phyloP scores from a whole-genome alignment of 176 grass and related monocot species.

The Aegilops bicornis region DNA sequence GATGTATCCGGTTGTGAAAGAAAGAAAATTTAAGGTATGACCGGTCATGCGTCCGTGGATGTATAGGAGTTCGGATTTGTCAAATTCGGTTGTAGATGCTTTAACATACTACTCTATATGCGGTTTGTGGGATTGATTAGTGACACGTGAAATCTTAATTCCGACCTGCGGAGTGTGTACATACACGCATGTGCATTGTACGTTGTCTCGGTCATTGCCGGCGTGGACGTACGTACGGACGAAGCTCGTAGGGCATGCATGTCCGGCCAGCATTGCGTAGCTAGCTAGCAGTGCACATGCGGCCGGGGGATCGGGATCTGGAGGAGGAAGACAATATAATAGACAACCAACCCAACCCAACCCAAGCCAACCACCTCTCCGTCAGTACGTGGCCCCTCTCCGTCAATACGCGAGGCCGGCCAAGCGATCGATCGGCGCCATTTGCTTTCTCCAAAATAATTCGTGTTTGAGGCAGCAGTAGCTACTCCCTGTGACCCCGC shows the following conservation, averaged over 20 bases:
- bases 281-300: neutral
- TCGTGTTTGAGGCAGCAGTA: neutral
- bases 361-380: neutral
- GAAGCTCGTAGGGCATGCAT: neutral
- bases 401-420: neutral
- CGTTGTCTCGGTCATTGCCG: neutral
- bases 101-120: too few species aligned
- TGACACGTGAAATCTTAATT: neutral
- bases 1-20: too few species aligned
- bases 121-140: neutral
- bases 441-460: neutral
- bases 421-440: neutral
- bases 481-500: too few species aligned
- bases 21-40: too few species aligned
- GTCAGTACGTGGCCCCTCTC: neutral
- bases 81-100: too few species aligned
- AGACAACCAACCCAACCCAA: neutral
- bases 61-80: too few species aligned
- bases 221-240: neutral
- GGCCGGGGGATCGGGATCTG: constrained; percentile 10
- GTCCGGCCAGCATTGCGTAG: neutral
- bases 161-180: neutral
- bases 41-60: too few species aligned
- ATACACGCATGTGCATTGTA: neutral
- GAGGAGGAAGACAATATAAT: neutral